Conservation (phyloP, 2,329 filamentous ascomycete species). For the Myriosclerotinia curreyana region DNA sequence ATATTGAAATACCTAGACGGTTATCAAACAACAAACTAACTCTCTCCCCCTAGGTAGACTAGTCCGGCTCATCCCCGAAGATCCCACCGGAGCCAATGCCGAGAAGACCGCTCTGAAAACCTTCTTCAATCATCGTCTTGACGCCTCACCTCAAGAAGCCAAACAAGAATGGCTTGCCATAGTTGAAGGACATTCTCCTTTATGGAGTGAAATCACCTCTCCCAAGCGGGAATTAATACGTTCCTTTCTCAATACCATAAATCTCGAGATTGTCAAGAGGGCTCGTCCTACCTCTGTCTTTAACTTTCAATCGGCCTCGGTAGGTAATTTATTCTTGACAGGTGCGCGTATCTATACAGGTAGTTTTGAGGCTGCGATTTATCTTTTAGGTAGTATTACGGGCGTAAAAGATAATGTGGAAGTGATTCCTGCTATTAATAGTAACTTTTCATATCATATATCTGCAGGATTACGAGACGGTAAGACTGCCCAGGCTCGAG, state of each 20-base stretch:
- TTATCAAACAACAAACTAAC: background rate
- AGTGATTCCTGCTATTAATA: slow-evolving; percentile 88
- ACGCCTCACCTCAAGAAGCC: slow-evolving; percentile 58
- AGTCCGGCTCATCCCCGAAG: slow-evolving; percentile 80
- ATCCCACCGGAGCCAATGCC: slow-evolving; percentile 45
- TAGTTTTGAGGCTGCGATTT: slow-evolving; percentile 88
- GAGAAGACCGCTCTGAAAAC: slow-evolving; percentile 73
- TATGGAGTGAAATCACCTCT: slow-evolving; percentile 71
- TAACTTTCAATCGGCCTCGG: slow-evolving; percentile 71
- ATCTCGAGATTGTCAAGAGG: slow-evolving; percentile 75
- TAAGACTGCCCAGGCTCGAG: slow-evolving; percentile 38
- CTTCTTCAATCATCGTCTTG: slow-evolving; percentile 84
- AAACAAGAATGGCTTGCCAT: slow-evolving; percentile 83
- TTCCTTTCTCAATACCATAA: slow-evolving; percentile 71
- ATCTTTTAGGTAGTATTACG: slow-evolving; percentile 82
- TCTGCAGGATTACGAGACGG: slow-evolving; percentile 76
- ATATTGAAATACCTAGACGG: background rate
- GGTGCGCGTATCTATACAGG: slow-evolving; percentile 88
- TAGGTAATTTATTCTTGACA: slow-evolving; percentile 77
- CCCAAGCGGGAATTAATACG: slow-evolving; percentile 75
- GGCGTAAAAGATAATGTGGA: slow-evolving; percentile 72
- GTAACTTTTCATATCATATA: slow-evolving; percentile 94
- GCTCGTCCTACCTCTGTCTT: slow-evolving; percentile 70
- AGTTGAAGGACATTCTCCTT: slow-evolving; percentile 68
- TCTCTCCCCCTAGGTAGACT: slow-evolving; percentile 61